These are phyloP conservation scores for Cystoisospora suis DNA, from an alignment of 169 alveolate genomes.

Conservation along the genomic window DNA sequence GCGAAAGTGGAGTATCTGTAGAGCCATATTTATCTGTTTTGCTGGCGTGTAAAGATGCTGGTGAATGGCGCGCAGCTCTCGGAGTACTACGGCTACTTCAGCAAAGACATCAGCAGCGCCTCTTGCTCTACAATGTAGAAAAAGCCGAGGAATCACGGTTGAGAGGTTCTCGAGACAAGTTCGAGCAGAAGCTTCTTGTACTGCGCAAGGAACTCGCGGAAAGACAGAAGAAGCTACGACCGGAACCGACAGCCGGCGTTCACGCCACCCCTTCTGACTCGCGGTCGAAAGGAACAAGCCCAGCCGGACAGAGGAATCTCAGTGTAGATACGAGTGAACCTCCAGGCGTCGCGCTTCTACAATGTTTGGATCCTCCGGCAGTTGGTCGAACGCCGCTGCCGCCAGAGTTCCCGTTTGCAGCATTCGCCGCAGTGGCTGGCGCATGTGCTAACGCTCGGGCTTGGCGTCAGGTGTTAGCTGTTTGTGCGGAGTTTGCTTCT, in stretches of 20 bases:
- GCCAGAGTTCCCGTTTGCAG: constrained; percentile 23
- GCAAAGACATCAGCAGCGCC: background rate
- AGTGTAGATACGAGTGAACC: background rate
- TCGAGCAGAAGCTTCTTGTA: background rate
- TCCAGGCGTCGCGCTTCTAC: background rate
- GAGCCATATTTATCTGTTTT: background rate
- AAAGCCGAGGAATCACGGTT: background rate
- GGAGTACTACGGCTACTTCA: constrained; percentile 6
- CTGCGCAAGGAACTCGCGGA: background rate
- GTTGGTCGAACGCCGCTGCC: background rate
- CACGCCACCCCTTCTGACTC: background rate
- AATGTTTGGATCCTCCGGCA: background rate
- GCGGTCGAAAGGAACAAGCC: too few relatives aligned
- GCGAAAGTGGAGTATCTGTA: background rate
- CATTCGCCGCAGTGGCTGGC: background rate
- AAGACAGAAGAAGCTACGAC: background rate
- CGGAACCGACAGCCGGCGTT: background rate
- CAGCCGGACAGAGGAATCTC: background rate
- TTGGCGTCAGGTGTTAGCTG: constrained; percentile 10
- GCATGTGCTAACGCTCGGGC: background rate
- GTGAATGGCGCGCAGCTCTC: constrained; percentile 13
- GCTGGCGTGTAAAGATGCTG: constrained; percentile 1
- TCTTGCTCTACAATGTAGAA: background rate
- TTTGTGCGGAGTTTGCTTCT: background rate
- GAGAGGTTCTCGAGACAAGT: background rate